Conservation (phyloP, 192 early-diverging fungal genomes). For the Backusella parvicylindrica region DNA sequence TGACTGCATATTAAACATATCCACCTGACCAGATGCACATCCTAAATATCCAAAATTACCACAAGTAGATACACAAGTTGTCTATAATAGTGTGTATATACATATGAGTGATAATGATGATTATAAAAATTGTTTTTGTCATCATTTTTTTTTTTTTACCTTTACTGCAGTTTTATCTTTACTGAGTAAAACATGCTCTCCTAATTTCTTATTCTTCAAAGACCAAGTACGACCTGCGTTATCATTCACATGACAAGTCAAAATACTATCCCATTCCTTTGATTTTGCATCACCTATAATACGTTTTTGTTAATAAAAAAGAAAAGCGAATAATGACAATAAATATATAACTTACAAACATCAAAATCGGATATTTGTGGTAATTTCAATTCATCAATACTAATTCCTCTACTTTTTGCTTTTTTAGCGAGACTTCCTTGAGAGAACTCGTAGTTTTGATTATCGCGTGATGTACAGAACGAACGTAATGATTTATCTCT, state of each 20-base stretch:
- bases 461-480: conserved; percentile 84
- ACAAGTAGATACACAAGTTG: conserved; percentile 77
- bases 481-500: conserved; percentile 79
- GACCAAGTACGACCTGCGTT: conserved; percentile 78
- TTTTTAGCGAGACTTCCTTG: conserved; percentile 72
- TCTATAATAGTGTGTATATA: conserved; percentile 15
- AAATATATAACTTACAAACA: conserved; percentile 51
- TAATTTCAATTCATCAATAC: conserved; percentile 66
- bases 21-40: conserved; percentile 67
- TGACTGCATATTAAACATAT: conserved; percentile 96
- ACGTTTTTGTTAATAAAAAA: too few relatives aligned
- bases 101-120: neutral
- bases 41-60: conserved; percentile 96
- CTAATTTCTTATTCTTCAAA: conserved; percentile 70
- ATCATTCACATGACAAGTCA: conserved; percentile 84
- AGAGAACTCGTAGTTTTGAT: conserved; percentile 83
- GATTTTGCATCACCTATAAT: conserved; percentile 52
- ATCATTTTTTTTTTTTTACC: neutral
- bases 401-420: conserved; percentile 54
- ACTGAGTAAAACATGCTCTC: conserved; percentile 61
- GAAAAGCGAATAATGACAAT: too few relatives aligned
- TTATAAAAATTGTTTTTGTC: neutral
- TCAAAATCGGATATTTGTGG: conserved; percentile 76
- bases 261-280: conserved; percentile 88
- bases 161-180: conserved; percentile 48